A percentile compares a stretch with the other conserved stretches of the same genome.
phyloP scores from a whole-genome alignment of 495 filamentous ascomycete species.

The Hypoxylon crocopeplum region DNA sequence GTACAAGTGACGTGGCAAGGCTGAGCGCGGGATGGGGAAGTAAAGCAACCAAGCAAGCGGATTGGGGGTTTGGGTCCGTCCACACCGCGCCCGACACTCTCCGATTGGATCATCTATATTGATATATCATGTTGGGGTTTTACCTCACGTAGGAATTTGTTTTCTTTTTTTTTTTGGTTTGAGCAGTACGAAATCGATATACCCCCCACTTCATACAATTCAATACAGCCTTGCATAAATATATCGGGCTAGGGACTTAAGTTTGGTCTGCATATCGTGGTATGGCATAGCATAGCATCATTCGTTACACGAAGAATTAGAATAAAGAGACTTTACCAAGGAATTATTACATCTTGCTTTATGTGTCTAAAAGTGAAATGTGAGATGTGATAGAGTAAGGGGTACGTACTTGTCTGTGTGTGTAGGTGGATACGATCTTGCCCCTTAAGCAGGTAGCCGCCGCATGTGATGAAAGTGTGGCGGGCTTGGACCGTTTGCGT shows the following conservation, averaged over 20 bases:
- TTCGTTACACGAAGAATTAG: conserved; percentile 9
- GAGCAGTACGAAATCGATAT: not conserved
- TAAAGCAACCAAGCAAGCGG: conserved; percentile 7
- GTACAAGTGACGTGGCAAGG: conserved; percentile 36
- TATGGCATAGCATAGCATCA: conserved; percentile 20
- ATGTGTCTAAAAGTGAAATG: not conserved
- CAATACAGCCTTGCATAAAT: too few species aligned
- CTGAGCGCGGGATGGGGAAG: conserved; percentile 14
- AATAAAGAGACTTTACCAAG: too few species aligned
- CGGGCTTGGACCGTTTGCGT: not conserved
- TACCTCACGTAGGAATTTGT: too few species aligned
- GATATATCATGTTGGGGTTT: conserved; percentile 21
- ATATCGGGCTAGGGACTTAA: too few species aligned
- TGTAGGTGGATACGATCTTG: not conserved
- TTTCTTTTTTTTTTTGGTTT: too few species aligned
- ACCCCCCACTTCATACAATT: too few species aligned
- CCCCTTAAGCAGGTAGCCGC: conserved; percentile 17
- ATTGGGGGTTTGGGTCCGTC: conserved; percentile 8
- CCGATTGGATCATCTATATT: conserved; percentile 31
- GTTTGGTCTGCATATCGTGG: too few species aligned
- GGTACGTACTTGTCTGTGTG: not conserved
- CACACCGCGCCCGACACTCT: conserved; percentile 10
- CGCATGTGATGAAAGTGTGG: not conserved
- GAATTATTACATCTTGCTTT: not conserved
- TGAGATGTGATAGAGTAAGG: not conserved